These are phyloP conservation scores for Termitomyces bulborhizus DNA, from an alignment of 768 basidiomycete species.

Conservation along the genomic window DNA sequence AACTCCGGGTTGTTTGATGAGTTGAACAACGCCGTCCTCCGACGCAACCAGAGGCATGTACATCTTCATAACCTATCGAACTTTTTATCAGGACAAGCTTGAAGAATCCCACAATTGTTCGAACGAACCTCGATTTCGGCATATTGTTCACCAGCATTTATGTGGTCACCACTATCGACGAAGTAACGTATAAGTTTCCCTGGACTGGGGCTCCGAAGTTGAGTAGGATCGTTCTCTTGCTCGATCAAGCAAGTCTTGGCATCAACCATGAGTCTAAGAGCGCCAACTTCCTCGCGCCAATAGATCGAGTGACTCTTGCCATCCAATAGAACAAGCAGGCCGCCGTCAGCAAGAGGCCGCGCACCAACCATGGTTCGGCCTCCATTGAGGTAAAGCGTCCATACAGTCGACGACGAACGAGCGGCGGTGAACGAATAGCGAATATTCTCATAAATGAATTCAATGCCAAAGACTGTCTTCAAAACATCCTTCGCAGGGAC, in stretches of 20 bases:
- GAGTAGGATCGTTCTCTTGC: slow-evolving; percentile 99
- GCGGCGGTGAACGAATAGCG: slow-evolving; percentile 96
- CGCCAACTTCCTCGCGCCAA: slow-evolving; percentile 97
- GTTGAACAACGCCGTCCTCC: slow-evolving; percentile 90
- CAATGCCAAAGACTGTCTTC: slow-evolving; percentile 93
- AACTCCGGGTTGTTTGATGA: slow-evolving; percentile 98
- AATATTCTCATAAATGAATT: slow-evolving; percentile 95
- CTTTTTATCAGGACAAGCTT: background rate
- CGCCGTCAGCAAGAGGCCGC: slow-evolving; percentile 90
- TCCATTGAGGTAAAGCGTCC: slow-evolving; percentile 96
- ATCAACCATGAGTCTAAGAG: slow-evolving; percentile 88
- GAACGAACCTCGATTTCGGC: slow-evolving; percentile 89
- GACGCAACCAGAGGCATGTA: slow-evolving; percentile 96
- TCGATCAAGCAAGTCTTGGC: slow-evolving; percentile 98
- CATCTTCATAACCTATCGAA: slow-evolving; percentile 91
- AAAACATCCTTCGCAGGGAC: slow-evolving; percentile 91
- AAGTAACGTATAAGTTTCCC: slow-evolving; percentile 94
- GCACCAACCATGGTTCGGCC: slow-evolving; percentile 89
- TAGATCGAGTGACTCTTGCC: slow-evolving; percentile 96
- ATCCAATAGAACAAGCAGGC: slow-evolving; percentile 84
- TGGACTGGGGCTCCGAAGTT: slow-evolving; percentile 91
- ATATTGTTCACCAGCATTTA: slow-evolving; percentile 94
- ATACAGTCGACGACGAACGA: slow-evolving; percentile 79
- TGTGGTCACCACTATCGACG: slow-evolving; percentile 95
- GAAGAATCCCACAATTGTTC: background rate